phyloP scores from a whole-genome alignment of 2,329 filamentous ascomycete species.

The Xylaria digitata region DNA sequence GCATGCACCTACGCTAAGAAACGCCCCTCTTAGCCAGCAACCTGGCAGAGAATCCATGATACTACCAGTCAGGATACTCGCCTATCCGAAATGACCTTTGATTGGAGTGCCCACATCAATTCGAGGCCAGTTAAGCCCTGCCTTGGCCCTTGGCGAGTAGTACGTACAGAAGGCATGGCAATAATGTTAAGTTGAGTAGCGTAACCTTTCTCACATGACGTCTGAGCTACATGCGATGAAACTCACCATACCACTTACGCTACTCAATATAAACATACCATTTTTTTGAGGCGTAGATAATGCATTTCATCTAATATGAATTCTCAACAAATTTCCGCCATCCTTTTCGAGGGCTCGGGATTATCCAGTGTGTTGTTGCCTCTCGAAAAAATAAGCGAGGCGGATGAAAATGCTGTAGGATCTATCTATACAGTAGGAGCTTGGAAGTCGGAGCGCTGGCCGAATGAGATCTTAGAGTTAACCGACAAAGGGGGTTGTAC shows the following conservation, averaged over 20 bases:
- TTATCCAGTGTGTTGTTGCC: neutral
- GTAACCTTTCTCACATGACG: neutral
- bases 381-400: neutral
- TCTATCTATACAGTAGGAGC: neutral
- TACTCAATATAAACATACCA: neutral
- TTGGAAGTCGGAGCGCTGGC: neutral
- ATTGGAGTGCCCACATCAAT: constrained; percentile 12
- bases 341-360: neutral
- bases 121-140: constrained; percentile 18
- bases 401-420: neutral
- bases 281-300: neutral
- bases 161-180: neutral
- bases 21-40: constrained; percentile 21
- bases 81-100: constrained; percentile 33
- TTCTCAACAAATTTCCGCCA: neutral
- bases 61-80: constrained; percentile 14
- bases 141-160: neutral
- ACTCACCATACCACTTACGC: neutral
- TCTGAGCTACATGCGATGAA: neutral
- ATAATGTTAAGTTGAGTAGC: neutral
- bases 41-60: constrained; percentile 16
- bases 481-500: constrained; percentile 40
- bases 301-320: neutral
- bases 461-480: constrained; percentile 36
- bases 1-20: constrained; percentile 11